Conservation (phyloP, 148 eudicot genomes). For the Bassia scoparia region DNA sequence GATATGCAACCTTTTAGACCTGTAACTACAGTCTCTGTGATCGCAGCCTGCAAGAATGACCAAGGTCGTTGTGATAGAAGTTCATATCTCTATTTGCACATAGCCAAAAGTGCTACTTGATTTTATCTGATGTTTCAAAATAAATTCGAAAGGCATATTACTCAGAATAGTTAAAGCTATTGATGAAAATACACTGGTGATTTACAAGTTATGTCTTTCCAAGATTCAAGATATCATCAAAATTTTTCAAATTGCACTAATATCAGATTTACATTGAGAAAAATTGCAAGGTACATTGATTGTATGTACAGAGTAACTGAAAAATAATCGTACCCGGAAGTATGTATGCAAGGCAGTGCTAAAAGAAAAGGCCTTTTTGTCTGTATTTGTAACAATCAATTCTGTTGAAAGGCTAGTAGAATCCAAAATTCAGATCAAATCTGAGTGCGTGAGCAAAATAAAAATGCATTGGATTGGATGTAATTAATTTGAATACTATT, state of each 20-base stretch:
- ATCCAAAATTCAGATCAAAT: too few species aligned
- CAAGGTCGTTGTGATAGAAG: slow-evolving; percentile 8
- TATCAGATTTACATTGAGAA: background rate
- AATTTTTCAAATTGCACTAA: background rate
- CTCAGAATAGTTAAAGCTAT: background rate
- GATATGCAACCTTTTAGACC: slow-evolving; percentile 92
- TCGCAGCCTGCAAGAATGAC: slow-evolving; percentile 58
- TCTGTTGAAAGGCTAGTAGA: slow-evolving; percentile 76
- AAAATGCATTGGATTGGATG: too few species aligned
- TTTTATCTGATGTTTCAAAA: background rate
- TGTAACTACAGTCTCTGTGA: slow-evolving; percentile 59
- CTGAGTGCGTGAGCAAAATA: too few species aligned
- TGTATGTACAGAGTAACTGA: background rate
- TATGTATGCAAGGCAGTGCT: slow-evolving; percentile 92
- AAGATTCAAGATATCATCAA: background rate
- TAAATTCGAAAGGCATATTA: background rate
- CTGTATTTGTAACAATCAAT: slow-evolving; percentile 70
- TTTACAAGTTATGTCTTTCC: background rate
- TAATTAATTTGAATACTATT: too few species aligned
- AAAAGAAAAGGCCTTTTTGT: slow-evolving; percentile 72
- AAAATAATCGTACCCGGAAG: slow-evolving; percentile 29
- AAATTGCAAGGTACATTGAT: background rate
- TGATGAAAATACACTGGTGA: background rate
- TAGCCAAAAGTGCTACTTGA: background rate
- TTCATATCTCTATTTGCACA: background rate